These are phyloP conservation scores for Ustilago hordei DNA, from an alignment of 1,284 basidiomycete genomes.

Conservation along the genomic window DNA sequence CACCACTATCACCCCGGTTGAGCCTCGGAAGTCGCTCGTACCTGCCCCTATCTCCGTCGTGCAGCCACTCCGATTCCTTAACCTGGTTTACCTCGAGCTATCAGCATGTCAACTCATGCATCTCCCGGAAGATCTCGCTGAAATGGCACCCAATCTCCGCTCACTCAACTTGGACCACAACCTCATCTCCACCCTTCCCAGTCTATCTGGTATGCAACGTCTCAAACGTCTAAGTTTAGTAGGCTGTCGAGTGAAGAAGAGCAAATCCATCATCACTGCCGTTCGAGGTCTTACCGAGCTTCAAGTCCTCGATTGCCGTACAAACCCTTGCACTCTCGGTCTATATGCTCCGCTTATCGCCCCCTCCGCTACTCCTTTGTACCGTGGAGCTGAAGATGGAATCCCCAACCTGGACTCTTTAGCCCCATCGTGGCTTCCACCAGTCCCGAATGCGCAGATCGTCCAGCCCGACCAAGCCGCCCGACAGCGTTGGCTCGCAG, in stretches of 20 bases:
- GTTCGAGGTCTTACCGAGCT: constrained; percentile 56
- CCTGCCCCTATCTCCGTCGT: constrained; percentile 8
- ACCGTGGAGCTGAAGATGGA: constrained; percentile 15
- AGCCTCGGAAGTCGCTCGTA: constrained; percentile 16
- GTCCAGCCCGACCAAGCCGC: constrained; percentile 57
- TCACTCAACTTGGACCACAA: constrained; percentile 78
- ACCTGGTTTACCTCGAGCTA: constrained; percentile 90
- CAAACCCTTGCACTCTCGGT: constrained; percentile 66
- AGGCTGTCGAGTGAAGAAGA: constrained; percentile 59
- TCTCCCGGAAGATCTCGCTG: constrained; percentile 79
- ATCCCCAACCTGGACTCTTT: constrained; percentile 10
- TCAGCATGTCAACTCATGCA: constrained; percentile 86
- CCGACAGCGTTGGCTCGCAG: constrained; percentile 14
- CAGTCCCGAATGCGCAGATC: constrained; percentile 61
- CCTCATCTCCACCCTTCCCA: constrained; percentile 56
- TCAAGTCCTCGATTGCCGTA: constrained; percentile 61
- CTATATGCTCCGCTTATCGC: constrained; percentile 64
- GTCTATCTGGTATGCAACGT: constrained; percentile 45
- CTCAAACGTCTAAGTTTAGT: constrained; percentile 65
- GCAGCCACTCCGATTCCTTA: constrained; percentile 75
- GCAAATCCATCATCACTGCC: constrained; percentile 52
- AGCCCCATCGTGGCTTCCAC: constrained; percentile 43
- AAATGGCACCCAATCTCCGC: constrained; percentile 84
- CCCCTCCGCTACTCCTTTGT: constrained; percentile 14
- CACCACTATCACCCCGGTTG: neutral